phyloP scores from a whole-genome alignment of 257 asterid genomes.

The Cruciata laevipes region DNA sequence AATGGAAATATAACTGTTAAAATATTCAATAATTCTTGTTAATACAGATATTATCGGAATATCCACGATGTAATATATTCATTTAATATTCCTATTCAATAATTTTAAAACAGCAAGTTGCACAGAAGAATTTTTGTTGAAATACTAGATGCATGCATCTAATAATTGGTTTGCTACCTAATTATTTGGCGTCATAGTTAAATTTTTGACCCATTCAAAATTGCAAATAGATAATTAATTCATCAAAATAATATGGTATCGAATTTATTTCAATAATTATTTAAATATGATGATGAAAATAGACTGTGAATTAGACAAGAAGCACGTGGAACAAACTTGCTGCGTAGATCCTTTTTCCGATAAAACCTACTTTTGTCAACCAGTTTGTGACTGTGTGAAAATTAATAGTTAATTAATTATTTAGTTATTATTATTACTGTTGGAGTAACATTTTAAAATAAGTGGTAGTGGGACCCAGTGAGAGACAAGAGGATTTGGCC shows the following conservation, averaged over 20 bases:
- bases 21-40: background rate
- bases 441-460: background rate
- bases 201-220: background rate
- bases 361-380: conserved; percentile 16
- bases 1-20: background rate
- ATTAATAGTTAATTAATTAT: background rate
- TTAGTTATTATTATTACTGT: background rate
- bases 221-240: too few species aligned
- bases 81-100: too few species aligned
- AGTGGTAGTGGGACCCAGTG: background rate
- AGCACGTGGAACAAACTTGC: conserved; percentile 28
- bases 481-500: conserved; percentile 8
- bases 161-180: background rate
- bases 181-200: background rate
- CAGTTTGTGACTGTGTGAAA: background rate
- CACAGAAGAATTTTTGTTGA: background rate
- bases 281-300: too few species aligned
- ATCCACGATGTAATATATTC: background rate
- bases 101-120: background rate
- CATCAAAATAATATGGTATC: too few species aligned
- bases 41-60: background rate
- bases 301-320: conserved; percentile 20
- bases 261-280: too few species aligned
- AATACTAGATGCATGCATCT: background rate
- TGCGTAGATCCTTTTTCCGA: too few species aligned